Evolutionary conservation across 257 asterid species (phyloP), one percentile per base, ranked within the genome.

Genomic region (Solanum habrochaites): DNA sequence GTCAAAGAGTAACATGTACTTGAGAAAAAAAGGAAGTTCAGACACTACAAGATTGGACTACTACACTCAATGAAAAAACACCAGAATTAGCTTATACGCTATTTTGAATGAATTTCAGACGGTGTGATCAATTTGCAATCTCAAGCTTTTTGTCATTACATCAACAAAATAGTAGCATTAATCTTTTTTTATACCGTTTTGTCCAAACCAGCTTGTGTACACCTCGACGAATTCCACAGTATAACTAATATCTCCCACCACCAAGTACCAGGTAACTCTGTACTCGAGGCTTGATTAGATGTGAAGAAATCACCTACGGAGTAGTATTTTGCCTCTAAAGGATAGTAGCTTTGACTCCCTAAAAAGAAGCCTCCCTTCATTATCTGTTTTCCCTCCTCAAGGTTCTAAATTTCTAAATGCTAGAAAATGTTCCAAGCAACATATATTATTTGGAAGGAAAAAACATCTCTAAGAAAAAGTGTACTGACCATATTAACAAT

Each of bases 401-500:
- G 42, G 16, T 49, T 27, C 64, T 78, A 45, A 74, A 77, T 27
- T 27, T 27, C 66, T 78, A 45, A 78, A 49, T 47, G 42, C 66
- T 45, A 45, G 42, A 78, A 78, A 78, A 45, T 78, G 40, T 45
- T 16, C 42, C 42, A 78, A 47, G 66, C 66, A 78, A 20, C 42
- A 45, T 47, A 5, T 45, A 45, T 80, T 45, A 80, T 27, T 80
- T 45, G 66, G 40, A 27, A 80, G 67, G 66, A 70, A 35, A 23
- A 47, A 85, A 20, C 42, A 49, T 85, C 32, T 37, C 45, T 62
- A 42, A 58, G 21, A 69, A 86, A 78, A 42, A 20, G 71, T 45
- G 23, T 25, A 89, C 84, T 88, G 47, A 96, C 99, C 99, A 97
- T 94, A 89, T 90, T 92, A 87, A 97, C 97, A 90, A 97, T 95